A percentile compares a stretch with the other conserved stretches of the same genome.
Conservation (phyloP, 2,329 filamentous ascomycete genomes). For the Aspergillus texensis region DNA sequence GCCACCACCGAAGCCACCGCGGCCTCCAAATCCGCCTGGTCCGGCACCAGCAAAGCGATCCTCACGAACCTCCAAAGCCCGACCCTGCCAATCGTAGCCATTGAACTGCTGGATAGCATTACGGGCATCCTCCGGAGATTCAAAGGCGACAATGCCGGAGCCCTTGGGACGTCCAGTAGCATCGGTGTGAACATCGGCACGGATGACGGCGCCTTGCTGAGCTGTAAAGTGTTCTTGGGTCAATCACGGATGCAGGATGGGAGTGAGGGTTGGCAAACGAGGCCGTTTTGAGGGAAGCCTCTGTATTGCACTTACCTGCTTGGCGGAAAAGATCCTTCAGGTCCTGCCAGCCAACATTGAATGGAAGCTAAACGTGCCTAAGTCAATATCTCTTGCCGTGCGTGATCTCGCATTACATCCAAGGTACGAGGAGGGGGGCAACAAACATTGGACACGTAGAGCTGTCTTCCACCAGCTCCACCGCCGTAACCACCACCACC, state of each 20-base stretch:
- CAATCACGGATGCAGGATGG: conserved; percentile 26
- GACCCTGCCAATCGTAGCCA: conserved; percentile 97
- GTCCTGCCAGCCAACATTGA: conserved; percentile 98
- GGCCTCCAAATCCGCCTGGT: conserved; percentile 45
- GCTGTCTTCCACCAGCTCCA: conserved; percentile 73
- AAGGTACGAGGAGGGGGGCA: conserved; percentile 27
- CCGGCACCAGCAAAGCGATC: conserved; percentile 80
- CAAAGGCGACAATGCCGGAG: conserved; percentile 95
- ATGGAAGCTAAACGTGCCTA: conserved; percentile 73
- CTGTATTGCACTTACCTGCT: conserved; percentile 70
- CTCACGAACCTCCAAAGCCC: conserved; percentile 89
- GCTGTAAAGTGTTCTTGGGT: conserved; percentile 38
- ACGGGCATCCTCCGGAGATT: conserved; percentile 89
- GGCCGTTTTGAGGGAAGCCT: conserved; percentile 10
- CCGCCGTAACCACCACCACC: conserved; percentile 48
- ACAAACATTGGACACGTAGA: conserved; percentile 98
- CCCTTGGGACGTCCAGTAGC: conserved; percentile 94
- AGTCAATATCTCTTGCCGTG: conserved; percentile 38
- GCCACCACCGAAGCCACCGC: conserved; percentile 49
- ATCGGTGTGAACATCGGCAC: conserved; percentile 91
- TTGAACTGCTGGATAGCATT: conserved; percentile 98
- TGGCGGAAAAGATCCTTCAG: conserved; percentile 98
- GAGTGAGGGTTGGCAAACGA: conserved; percentile 11
- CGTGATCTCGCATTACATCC: conserved; percentile 16
- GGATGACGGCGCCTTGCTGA: conserved; percentile 75